These are phyloP conservation scores for Cladosporium sp. DNA, from an alignment of 2,329 filamentous ascomycete species.

Conservation along the genomic window DNA sequence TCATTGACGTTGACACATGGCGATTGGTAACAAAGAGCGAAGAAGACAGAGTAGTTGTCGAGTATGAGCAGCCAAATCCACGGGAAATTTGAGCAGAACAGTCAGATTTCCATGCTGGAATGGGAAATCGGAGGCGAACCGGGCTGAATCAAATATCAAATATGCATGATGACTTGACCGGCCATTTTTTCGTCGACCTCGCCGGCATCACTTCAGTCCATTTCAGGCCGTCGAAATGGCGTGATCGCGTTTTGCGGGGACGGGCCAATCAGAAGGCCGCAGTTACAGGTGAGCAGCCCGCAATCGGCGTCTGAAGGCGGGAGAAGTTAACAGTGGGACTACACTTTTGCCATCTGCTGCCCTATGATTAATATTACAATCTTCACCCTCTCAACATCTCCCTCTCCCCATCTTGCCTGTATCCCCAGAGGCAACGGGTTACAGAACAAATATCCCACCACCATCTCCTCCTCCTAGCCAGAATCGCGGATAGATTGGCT, in stretches of 20 bases:
- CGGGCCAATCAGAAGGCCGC: neutral
- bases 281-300: constrained; percentile 4
- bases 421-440: constrained; percentile 1
- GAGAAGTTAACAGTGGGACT: constrained; percentile 11
- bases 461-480: no score
- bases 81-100: neutral
- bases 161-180: constrained; percentile 6
- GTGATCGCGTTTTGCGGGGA: constrained; percentile 6
- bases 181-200: constrained; percentile 1
- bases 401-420: neutral
- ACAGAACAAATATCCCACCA: neutral
- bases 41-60: neutral
- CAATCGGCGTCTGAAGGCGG: constrained; percentile 16
- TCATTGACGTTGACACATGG: neutral
- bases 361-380: constrained; percentile 10
- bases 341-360: constrained; percentile 17
- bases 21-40: neutral
- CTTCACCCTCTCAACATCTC: constrained; percentile 4
- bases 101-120: neutral
- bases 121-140: neutral
- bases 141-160: neutral
- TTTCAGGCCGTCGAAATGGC: neutral
- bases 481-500: constrained; percentile 16
- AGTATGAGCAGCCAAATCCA: neutral
- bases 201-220: neutral